Evolutionary conservation across 2,329 filamentous ascomycete genomes (phyloP).

Genomic region (Aspergillus oerlinghausenensis): DNA sequence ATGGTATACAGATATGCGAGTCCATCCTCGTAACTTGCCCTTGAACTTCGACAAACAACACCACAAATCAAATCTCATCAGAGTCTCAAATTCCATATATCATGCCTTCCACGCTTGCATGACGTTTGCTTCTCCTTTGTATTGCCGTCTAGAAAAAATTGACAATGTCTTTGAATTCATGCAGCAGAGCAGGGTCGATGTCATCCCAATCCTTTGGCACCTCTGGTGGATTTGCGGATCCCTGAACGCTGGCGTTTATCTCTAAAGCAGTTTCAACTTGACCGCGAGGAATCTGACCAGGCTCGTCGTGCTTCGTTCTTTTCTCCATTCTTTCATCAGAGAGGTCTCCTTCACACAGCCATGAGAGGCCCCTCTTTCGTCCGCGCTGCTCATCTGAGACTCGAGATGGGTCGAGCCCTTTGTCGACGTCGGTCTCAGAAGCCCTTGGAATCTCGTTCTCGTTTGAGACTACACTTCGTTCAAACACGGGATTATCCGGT

Average conservation of each 20-base stretch:
- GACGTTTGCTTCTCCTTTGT: not conserved
- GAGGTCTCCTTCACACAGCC: not conserved
- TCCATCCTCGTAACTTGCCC: not conserved
- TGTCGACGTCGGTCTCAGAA: not conserved
- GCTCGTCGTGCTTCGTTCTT: not conserved
- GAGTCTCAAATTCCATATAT: not conserved
- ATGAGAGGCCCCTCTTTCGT: not conserved
- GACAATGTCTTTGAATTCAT: conserved; percentile 39
- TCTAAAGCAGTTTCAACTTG: not conserved
- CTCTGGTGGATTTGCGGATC: not conserved
- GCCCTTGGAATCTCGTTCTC: not conserved
- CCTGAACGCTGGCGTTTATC: conserved; percentile 4
- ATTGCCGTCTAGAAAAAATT: conserved; percentile 29
- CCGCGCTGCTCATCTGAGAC: not conserved
- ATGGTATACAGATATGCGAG: not conserved
- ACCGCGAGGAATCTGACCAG: not conserved
- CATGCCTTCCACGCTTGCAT: not conserved
- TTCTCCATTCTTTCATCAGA: not conserved
- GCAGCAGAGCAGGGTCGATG: conserved; percentile 34
- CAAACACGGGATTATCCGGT: not conserved
- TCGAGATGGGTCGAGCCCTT: not conserved
- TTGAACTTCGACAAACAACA: not conserved
- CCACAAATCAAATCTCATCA: not conserved
- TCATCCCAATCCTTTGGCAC: conserved; percentile 28
- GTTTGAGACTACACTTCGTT: not conserved